phyloP scores from a whole-genome alignment of 2,329 filamentous ascomycete genomes.

The Paracoccidioides brasiliensis region DNA sequence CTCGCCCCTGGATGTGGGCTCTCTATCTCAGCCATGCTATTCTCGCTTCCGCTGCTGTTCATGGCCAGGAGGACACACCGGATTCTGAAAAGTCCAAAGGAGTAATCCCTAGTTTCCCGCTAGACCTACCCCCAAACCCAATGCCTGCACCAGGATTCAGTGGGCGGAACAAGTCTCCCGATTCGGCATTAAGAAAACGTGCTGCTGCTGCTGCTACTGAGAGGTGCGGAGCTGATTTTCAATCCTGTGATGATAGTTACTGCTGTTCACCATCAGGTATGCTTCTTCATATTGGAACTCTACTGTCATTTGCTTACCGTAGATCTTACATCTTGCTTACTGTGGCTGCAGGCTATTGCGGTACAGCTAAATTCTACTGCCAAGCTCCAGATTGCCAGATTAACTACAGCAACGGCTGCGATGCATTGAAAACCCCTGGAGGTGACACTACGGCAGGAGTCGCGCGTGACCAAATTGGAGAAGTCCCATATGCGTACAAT shows the following conservation, averaged over 20 bases:
- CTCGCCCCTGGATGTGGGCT: not conserved
- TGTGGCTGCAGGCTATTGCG: slow-evolving; percentile 26
- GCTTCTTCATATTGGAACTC: not conserved
- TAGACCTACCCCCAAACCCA: slow-evolving; percentile 4
- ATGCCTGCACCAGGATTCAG: slow-evolving; percentile 7
- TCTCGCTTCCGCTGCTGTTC: not conserved
- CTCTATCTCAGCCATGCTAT: not conserved
- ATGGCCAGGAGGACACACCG: not conserved
- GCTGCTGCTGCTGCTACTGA: slow-evolving; percentile 1
- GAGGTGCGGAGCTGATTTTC: slow-evolving; percentile 24
- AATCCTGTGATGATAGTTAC: slow-evolving; percentile 22
- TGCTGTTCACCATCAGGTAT: slow-evolving; percentile 30
- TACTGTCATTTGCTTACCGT: no score
- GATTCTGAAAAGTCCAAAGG: not conserved
- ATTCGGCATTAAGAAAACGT: not conserved
- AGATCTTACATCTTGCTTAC: not conserved
- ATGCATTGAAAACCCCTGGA: slow-evolving; percentile 22
- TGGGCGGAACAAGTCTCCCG: not conserved
- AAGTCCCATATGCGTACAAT: slow-evolving; percentile 24
- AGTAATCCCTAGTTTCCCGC: slow-evolving; percentile 3
- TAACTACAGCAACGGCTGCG: slow-evolving; percentile 26
- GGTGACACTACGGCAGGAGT: slow-evolving; percentile 25
- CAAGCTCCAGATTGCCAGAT: slow-evolving; percentile 29
- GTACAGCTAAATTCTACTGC: slow-evolving; percentile 25
- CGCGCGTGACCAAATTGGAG: slow-evolving; percentile 23